Evolutionary conservation across 1,284 basidiomycete species (phyloP), one percentile per base, ranked within the genome.

Genomic region (Porogramme epimiltina): DNA sequence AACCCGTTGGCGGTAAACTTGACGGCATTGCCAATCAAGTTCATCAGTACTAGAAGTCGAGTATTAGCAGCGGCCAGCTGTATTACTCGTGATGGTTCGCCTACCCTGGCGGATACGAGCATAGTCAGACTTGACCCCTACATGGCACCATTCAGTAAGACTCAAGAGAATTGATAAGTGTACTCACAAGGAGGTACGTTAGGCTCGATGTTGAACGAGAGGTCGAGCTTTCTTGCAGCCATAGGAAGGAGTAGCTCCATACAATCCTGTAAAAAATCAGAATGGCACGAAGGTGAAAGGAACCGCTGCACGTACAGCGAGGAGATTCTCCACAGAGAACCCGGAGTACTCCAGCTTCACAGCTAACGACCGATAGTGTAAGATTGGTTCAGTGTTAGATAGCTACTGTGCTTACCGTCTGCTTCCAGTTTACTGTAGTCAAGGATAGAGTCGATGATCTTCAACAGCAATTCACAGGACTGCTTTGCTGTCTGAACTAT

Each of bases 391-490:
- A 54, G 15, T 2, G 65, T 36, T 62, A 81, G 84, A n/a, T n/a
- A n/a, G n/a, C n/a, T n/a, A n/a, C n/a, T n/a, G n/a, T n/a, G n/a
- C 34, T 13, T 37, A 37, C 34, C 84, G 49, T 84, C 87, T 19
- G 85, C 85, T 63, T 88, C 85, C 3, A 88, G 70, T 63, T 87
- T 87, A 69, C 84, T 87, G 66, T 87, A 87, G 62, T 87, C 85
- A 57, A 88, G 67, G 46, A 88, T 87, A 2, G 84, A 86, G 65
- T 87, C 85, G 59, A 88, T 88, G 63, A 88, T 87, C 84, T 86
- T 86, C 42, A 88, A 66, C 28, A 88, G 66, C 15, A 87, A 71
- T 62, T 87, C 85, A 63, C 85, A 88, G 0, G 85, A 87, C 61
- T 87, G 83, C 59, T 87, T 87, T 0, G 85, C 85, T 4, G 85